A percentile compares a stretch with the other conserved stretches of the same genome.
Evolutionary conservation across 2,329 filamentous ascomycete genomes (phyloP).

Genomic region (Phoma sp.): DNA sequence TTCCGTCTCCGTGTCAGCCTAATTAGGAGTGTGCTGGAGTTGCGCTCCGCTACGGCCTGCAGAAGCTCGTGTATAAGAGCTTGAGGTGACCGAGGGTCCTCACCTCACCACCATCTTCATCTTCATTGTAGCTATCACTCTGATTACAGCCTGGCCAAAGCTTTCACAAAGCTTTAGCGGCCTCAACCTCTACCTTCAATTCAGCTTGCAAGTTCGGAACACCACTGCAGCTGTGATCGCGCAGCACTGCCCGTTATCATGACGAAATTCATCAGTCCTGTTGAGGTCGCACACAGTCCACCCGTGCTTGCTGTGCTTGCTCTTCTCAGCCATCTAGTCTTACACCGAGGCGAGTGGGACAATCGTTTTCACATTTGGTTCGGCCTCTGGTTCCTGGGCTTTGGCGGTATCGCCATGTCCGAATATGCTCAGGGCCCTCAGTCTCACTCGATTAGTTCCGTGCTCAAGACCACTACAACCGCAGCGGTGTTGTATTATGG

Average conservation of each 20-base stretch:
- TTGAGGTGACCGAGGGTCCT: background rate
- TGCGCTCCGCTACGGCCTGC: background rate
- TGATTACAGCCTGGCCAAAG: too few species aligned
- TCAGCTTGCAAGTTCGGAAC: background rate
- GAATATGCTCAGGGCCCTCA: conserved; percentile 24
- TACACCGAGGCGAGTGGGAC: conserved; percentile 36
- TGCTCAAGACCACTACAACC: conserved; percentile 15
- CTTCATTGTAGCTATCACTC: too few species aligned
- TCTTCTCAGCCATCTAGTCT: conserved; percentile 30
- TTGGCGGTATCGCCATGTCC: conserved; percentile 22
- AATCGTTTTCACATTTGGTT: conserved; percentile 23
- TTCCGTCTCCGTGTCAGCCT: background rate
- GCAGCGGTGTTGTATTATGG: conserved; percentile 29
- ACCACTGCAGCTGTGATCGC: too few species aligned
- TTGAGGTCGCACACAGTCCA: conserved; percentile 29
- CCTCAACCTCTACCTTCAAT: too few species aligned
- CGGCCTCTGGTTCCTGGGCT: conserved; percentile 20
- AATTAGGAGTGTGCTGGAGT: conserved; percentile 3
- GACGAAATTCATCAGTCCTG: conserved; percentile 9
- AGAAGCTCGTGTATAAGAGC: background rate
- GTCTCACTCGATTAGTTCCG: conserved; percentile 15
- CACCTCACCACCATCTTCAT: background rate
- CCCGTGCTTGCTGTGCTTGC: conserved; percentile 26
- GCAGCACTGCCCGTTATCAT: conserved; percentile 1
- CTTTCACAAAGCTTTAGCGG: background rate